phyloP scores from a whole-genome alignment of 257 asterid species.

The Nicotiana paniculata region DNA sequence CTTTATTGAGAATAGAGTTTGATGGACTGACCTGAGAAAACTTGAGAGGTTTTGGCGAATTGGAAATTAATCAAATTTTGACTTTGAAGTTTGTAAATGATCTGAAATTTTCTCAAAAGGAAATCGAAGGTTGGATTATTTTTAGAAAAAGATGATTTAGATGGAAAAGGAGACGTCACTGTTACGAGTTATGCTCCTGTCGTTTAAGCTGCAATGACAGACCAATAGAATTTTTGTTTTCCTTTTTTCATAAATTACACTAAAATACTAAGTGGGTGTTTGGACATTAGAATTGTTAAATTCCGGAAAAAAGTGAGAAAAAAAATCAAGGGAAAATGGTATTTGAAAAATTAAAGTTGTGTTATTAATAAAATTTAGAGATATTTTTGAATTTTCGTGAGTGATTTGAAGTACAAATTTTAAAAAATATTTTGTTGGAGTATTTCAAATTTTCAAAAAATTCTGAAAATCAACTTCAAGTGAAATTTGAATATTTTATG shows the following conservation, averaged over 20 bases:
- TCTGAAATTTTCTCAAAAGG: background rate
- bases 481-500: too few relatives aligned
- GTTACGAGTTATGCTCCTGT: background rate
- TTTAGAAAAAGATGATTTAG: background rate
- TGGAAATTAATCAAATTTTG: background rate
- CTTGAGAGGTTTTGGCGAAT: background rate
- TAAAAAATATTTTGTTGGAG: too few relatives aligned
- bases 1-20: background rate
- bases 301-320: too few relatives aligned
- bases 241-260: background rate
- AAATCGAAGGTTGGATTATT: background rate
- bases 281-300: too few relatives aligned
- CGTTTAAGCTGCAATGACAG: background rate
- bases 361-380: too few relatives aligned
- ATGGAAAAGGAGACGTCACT: background rate
- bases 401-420: too few relatives aligned
- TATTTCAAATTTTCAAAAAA: too few relatives aligned
- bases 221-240: background rate
- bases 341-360: too few relatives aligned
- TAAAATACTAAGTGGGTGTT: too few relatives aligned
- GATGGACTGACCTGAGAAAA: background rate
- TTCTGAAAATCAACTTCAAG: too few relatives aligned
- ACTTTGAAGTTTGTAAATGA: background rate
- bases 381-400: too few relatives aligned
- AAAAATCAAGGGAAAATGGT: too few relatives aligned